Evolutionary conservation across 2,329 filamentous ascomycete genomes (phyloP), one percentile per base, ranked within the genome.

Genomic region (Fusarium irregulare): DNA sequence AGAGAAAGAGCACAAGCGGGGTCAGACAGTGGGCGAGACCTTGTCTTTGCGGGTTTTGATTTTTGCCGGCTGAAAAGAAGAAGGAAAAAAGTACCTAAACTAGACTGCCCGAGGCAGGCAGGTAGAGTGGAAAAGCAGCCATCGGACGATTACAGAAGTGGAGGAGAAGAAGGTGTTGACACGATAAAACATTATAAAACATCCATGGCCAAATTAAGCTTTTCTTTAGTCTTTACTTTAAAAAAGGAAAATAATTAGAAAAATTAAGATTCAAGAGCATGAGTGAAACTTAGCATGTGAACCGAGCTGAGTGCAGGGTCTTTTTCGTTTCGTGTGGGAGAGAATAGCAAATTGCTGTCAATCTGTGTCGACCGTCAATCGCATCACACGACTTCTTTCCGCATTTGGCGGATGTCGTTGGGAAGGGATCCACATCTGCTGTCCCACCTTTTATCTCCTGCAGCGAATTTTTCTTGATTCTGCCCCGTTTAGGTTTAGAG

Each of bases 321-420:
- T 49, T 55, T 55, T 30, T 37, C 32, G 34, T 16, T n/a, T 46
- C 9, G 45, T 34, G 32, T 25, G 54, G 44, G 18, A 49, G 20
- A 44, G 45, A 37, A 57, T 23, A 34, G 14, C 7, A 14, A 23
- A n/a, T n/a, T n/a, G n/a, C n/a, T 23, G 21, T 42, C 13, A 41
- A 40, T 41, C 23, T 27, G 45, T 56, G 41, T 46, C 30, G 40
- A 42, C 48, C 41, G 27, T 41, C 47, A 51, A 28, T 49, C n/a
- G 28, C 58, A 64, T 72, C 70, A 72, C 70, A 65, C 70, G 70
- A 72, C 66, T 60, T 60, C 56, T 72, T 72, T 72, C 70, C 69
- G 45, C 53, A 60, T 72, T 72, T 48, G 62, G 41, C 45, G 45
- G 28, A 67, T 60, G 66, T 72, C 44, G 68, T 71, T 41, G 30